Conservation (phyloP, 2,329 filamentous ascomycete genomes). For the Hypoxylon sp. region DNA sequence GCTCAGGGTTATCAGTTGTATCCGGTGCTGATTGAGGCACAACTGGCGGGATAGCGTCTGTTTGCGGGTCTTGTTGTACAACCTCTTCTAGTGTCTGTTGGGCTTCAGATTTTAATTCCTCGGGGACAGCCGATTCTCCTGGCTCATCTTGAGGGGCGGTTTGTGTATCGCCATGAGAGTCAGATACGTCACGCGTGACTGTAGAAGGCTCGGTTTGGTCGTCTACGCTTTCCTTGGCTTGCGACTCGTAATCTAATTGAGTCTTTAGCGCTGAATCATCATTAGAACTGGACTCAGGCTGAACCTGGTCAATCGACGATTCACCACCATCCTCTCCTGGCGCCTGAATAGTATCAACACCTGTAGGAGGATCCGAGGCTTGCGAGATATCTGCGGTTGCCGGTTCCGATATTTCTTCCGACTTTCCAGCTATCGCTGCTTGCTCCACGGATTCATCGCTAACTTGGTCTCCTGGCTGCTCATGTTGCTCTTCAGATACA, state of each 20-base stretch:
- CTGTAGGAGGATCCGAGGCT: background rate
- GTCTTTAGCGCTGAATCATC: background rate
- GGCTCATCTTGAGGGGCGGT: background rate
- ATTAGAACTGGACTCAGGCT: constrained; percentile 2
- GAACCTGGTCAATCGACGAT: background rate
- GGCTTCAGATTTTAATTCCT: background rate
- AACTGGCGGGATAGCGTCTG: background rate
- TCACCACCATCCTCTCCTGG: background rate
- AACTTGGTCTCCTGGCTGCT: background rate
- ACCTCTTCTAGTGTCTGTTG: background rate
- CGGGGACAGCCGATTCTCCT: background rate
- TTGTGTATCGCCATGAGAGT: constrained; percentile 1
- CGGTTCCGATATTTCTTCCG: background rate
- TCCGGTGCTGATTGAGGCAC: background rate
- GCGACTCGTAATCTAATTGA: background rate
- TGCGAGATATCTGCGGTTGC: background rate
- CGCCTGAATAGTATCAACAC: background rate
- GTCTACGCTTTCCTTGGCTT: background rate
- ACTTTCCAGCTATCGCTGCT: background rate
- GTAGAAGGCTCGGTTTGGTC: background rate
- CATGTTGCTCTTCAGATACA: background rate
- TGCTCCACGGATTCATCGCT: background rate
- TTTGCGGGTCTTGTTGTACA: background rate
- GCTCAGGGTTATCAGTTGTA: background rate
- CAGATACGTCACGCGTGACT: background rate